Evolutionary conservation across 257 asterid genomes (phyloP), one percentile per base, ranked within the genome.

Genomic region (Thymus quinquecostatus): DNA sequence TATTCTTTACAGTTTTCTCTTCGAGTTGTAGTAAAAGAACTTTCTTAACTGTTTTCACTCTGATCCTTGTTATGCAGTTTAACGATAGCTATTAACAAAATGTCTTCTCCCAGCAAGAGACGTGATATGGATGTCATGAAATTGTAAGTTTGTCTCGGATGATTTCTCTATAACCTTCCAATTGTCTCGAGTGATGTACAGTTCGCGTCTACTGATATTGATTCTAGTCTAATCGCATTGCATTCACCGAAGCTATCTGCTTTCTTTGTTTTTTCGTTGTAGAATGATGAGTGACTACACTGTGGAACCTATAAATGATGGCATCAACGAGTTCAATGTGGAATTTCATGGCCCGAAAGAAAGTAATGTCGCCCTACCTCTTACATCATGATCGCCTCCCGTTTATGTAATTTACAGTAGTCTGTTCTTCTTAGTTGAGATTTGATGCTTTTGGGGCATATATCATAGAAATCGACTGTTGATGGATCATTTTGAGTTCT

Each of bases 71-170:
- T 60, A 69, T 76, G 77, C 58, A 14, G 28, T 54, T 1, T 1
- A 36, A 29, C 8, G 62, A 36, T 66, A 49, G 64, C 71, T 66
- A 33, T 51, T 66, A n/a, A 44, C 77, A 49, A 72, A 82, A 90
- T 93, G 96, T 86, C 98, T 67, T 93, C 98, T 73, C 98, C 97
- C 1, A 89, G 96, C 86, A 90, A 93, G 82, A 81, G 98, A 76
- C 90, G 94, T 64, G 96, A 93, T 81, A 93, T 90, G 96, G 96
- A 93, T 78, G 97, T 93, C 73, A 93, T 90, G 97, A 93, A 93
- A 81, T 69, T 93, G 98, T 90, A 83, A 82, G 97, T 59, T 44
- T 59, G 55, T 43, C 29, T 55, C 38, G 12, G 9, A n/a, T 48
- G 11, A 1, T 38, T 50, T 53, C 62, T 45, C 27, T 6, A 8